Percentiles rank a stretch among this genome's conserved stretches.
phyloP scores from a whole-genome alignment of 108 stramenopile species.

The Fistulifera pelliculosa region DNA sequence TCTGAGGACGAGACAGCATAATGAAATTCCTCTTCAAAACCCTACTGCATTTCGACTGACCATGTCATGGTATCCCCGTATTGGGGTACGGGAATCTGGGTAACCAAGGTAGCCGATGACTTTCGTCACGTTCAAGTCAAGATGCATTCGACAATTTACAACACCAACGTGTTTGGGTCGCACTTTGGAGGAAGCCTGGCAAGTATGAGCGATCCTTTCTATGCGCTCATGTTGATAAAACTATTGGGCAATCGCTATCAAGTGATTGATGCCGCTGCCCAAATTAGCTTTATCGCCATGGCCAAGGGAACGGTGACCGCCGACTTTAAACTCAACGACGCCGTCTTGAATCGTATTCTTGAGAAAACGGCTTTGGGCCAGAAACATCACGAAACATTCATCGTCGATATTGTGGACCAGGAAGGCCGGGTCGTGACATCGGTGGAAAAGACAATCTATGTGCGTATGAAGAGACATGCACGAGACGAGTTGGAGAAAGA shows the following conservation, averaged over 20 bases:
- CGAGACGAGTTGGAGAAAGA: too few species aligned
- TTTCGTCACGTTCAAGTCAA: slow-evolving; percentile 3
- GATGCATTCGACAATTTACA: slow-evolving; percentile 10
- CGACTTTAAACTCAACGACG: slow-evolving; percentile 8
- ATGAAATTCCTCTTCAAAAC: too few species aligned
- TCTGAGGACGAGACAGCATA: too few species aligned
- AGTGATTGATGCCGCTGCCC: slow-evolving; percentile 12
- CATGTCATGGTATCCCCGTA: slow-evolving; percentile 11
- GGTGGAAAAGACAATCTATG: slow-evolving; percentile 9
- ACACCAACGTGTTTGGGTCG: slow-evolving; percentile 10
- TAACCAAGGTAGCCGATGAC: slow-evolving; percentile 1
- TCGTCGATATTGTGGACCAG: slow-evolving; percentile 7
- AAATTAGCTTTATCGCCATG: slow-evolving; percentile 4
- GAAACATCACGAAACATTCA: not conserved
- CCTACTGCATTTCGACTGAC: too few species aligned
- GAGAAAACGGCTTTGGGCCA: slow-evolving; percentile 1
- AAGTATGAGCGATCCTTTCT: slow-evolving; percentile 8
- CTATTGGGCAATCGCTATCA: slow-evolving; percentile 5
- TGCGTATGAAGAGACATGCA: not conserved
- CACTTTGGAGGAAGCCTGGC: slow-evolving; percentile 13
- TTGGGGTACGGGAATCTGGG: slow-evolving; percentile 4
- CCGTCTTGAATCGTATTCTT: slow-evolving; percentile 1
- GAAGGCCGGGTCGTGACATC: slow-evolving; percentile 6
- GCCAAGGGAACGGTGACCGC: slow-evolving; percentile 11
- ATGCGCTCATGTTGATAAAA: slow-evolving; percentile 6